These are phyloP conservation scores for Kernera saxatilis DNA, from an alignment of 345 rosid species.

Conservation along the genomic window DNA sequence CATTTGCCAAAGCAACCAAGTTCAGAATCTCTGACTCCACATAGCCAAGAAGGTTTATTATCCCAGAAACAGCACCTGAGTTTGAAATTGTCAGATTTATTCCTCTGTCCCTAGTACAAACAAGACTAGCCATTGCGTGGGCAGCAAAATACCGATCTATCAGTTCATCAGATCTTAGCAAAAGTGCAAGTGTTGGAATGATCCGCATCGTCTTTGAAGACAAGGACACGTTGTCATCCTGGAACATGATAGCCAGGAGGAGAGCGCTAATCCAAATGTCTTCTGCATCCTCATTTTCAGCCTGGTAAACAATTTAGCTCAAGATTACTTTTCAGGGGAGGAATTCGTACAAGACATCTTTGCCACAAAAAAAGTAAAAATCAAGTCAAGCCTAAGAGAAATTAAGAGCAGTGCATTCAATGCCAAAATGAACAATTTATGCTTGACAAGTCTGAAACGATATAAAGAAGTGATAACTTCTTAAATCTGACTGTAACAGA, in stretches of 20 bases:
- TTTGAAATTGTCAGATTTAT: constrained; percentile 64
- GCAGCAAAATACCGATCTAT: constrained; percentile 76
- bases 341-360: neutral
- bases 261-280: constrained; percentile 77
- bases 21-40: constrained; percentile 38
- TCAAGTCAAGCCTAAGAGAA: constrained; percentile 9
- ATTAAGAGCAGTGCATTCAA: neutral
- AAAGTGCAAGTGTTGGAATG: constrained; percentile 65
- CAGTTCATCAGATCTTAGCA: constrained; percentile 73
- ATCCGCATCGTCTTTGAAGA: constrained; percentile 58
- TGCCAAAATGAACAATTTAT: constrained; percentile 3
- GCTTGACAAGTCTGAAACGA: constrained; percentile 15
- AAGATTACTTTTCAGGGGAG: neutral
- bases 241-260: constrained; percentile 75
- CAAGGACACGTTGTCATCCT: constrained; percentile 49
- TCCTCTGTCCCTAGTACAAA: constrained; percentile 58
- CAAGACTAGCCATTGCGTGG: constrained; percentile 85
- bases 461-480: neutral
- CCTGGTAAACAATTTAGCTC: constrained; percentile 35
- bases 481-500: constrained; percentile 4
- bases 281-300: constrained; percentile 59
- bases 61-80: constrained; percentile 78
- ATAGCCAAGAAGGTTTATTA: constrained; percentile 66
- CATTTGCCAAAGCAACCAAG: constrained; percentile 48
- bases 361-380: constrained; percentile 12